A percentile compares a stretch with the other conserved stretches of the same genome.
Evolutionary conservation across 306 rosid species (phyloP).

Genomic region (Corylus heterophylla): DNA sequence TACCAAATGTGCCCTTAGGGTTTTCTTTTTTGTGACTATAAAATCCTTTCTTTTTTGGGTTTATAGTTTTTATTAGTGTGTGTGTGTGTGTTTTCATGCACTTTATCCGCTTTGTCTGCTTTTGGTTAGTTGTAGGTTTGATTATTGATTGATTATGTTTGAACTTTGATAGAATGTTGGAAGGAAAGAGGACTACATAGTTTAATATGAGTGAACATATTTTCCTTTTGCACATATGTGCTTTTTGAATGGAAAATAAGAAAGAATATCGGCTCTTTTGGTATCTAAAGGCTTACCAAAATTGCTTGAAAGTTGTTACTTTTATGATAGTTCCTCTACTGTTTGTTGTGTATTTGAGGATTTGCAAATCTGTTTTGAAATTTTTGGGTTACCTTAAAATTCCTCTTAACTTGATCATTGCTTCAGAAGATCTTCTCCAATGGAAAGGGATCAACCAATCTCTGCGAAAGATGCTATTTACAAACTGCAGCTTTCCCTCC

Average conservation of each 20-base stretch:
- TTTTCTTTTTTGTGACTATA: too few species aligned
- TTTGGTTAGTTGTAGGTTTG: neutral
- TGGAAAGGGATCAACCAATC: constrained; percentile 46
- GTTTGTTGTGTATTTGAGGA: neutral
- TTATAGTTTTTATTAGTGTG: neutral
- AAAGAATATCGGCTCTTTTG: neutral
- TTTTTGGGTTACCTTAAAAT: constrained; percentile 3
- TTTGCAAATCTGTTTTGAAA: neutral
- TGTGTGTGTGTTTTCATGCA: neutral
- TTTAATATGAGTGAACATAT: neutral
- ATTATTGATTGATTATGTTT: neutral
- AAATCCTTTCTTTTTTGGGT: neutral
- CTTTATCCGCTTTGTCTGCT: neutral
- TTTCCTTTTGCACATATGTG: neutral
- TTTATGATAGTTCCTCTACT: neutral
- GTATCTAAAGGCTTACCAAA: neutral
- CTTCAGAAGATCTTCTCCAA: constrained; percentile 27
- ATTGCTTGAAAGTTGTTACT: neutral
- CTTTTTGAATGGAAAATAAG: neutral
- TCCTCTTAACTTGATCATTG: constrained; percentile 21
- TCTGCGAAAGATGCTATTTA: constrained; percentile 58
- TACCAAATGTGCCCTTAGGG: too few species aligned
- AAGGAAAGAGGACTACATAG: neutral
- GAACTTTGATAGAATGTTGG: neutral
- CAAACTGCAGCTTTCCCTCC: constrained; percentile 67